Evolutionary conservation across 306 rosid species (phyloP), one percentile per base, ranked within the genome.

Genomic region (Rosa persica): DNA sequence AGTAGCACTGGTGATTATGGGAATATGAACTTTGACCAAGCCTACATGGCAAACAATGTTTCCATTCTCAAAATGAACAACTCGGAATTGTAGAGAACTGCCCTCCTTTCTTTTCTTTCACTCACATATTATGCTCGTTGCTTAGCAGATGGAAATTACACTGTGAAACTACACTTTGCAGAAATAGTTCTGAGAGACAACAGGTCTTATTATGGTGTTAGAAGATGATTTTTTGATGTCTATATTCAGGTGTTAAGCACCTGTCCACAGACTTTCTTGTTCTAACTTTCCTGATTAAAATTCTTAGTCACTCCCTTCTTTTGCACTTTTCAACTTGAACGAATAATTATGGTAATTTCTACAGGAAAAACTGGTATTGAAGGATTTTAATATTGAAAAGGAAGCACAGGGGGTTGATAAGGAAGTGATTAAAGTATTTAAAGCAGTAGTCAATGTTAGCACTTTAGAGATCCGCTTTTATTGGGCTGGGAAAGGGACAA

Each of bases 401-500:
- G 75, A 79, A 77, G 85, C 86, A 40, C 81, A 85, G 8, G 76
- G 75, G 39, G 75, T 6, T 76, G 86, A 89, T 82, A 84, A 81
- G 82, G 83, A 48, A 74, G 76, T 83, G 82, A n/a, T 36, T 27
- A 20, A 74, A 58, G 22, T 44, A 60, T 54, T 76, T 71, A 85
- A 83, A 71, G 90, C 87, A 15, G 66, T 47, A 64, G 87, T 87
- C 19, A 74, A 70, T 3, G 71, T 80, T 48, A 79, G 71, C 76
- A 76, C 67, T 78, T 23, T 88, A 69, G 84, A 83, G 82, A 82
- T 90, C 39, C 92, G 81, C 23, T 88, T 90, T 44, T 76, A 88
- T 55, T 90, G 90, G 90, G 88, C 92, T 61, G 90, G 89, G 67
- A 88, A 87, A 72, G 95, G 95, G 52, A 90, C 92, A 57, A 78